These are phyloP conservation scores for Penicillium sp. DNA, from an alignment of 2,329 filamentous ascomycete genomes.

Conservation along the genomic window DNA sequence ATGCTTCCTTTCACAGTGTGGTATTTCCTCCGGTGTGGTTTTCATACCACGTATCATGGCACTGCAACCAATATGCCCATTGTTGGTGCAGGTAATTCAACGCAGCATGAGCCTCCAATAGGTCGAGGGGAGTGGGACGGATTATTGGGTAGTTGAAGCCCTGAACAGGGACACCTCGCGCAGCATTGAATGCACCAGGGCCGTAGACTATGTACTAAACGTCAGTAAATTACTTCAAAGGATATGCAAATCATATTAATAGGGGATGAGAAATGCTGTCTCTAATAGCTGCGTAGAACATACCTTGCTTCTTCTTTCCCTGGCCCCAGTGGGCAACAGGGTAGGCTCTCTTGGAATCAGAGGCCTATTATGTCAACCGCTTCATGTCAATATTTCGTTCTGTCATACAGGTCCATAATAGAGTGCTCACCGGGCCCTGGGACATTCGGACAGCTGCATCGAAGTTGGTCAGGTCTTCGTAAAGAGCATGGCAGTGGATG, in stretches of 20 bases:
- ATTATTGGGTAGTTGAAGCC: not conserved
- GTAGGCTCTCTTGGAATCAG: not conserved
- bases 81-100: not conserved
- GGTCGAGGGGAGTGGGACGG: not conserved
- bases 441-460: not conserved
- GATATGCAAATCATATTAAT: not conserved
- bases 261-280: not conserved
- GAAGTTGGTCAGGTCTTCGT: not conserved
- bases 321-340: not conserved
- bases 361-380: not conserved
- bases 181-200: not conserved
- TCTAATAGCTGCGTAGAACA: not conserved
- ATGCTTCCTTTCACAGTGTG: not conserved
- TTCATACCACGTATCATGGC: not conserved
- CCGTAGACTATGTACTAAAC: not conserved
- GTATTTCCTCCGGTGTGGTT: not conserved
- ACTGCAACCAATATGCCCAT: not conserved
- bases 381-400: not conserved
- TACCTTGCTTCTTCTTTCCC: not conserved
- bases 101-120: not conserved
- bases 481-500: not conserved
- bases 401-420: not conserved
- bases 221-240: not conserved
- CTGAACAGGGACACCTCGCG: not conserved
- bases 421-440: not conserved